A percentile compares a stretch with the other conserved stretches of the same genome.
These are phyloP conservation scores for Wallacemonas sp. DNA, from an alignment of 208 protist species.

Conservation along the genomic window DNA sequence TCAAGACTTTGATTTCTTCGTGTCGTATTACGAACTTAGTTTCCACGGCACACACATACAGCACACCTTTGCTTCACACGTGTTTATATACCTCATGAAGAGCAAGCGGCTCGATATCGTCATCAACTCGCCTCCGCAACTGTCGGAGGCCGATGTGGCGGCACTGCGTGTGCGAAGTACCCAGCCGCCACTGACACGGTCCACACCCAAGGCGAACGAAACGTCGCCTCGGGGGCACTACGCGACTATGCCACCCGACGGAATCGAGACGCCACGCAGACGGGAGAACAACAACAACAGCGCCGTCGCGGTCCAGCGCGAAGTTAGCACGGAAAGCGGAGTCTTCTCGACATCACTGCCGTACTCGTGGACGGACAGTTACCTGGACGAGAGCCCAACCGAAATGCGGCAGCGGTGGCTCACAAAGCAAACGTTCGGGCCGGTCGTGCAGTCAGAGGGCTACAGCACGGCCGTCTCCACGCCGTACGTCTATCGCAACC, in stretches of 20 bases:
- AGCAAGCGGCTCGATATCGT: no score
- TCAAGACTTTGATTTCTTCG: no score
- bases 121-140: constrained; percentile 14
- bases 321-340: constrained; percentile 6
- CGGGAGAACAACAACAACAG: background rate
- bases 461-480: constrained; percentile 21
- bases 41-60: background rate
- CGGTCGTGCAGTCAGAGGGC: constrained; percentile 39
- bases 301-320: background rate
- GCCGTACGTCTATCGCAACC: background rate
- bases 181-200: constrained; percentile 2
- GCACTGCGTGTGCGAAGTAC: background rate
- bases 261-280: background rate
- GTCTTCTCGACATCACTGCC: constrained; percentile 15
- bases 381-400: constrained; percentile 26
- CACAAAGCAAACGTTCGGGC: constrained; percentile 32
- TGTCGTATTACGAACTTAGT: background rate
- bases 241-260: background rate
- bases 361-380: constrained; percentile 46
- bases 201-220: constrained; percentile 9
- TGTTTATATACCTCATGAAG: no score
- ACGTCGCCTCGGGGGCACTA: constrained; percentile 6
- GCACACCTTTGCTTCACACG: no score
- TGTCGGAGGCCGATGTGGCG: constrained; percentile 2
- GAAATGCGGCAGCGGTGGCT: constrained; percentile 34